Conservation (phyloP, 257 asterid species). For the Gentiana dahurica region DNA sequence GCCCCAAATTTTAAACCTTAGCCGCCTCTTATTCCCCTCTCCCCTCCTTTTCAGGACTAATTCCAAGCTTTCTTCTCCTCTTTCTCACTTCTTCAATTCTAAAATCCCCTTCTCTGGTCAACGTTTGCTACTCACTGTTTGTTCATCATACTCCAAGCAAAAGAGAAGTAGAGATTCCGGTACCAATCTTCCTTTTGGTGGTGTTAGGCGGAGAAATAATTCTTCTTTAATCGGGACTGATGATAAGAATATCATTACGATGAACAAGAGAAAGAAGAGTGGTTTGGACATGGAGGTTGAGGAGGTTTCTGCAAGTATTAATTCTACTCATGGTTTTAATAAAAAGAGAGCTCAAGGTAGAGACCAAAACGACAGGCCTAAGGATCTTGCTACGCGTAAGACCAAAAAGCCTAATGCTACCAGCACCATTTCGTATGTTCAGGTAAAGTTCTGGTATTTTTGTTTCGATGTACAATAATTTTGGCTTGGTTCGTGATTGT, state of each 20-base stretch:
- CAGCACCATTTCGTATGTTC: conserved; percentile 69
- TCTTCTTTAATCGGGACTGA: conserved; percentile 31
- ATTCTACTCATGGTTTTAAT: conserved; percentile 40
- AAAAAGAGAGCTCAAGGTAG: conserved; percentile 80
- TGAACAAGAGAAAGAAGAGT: conserved; percentile 15
- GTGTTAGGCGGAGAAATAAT: conserved; percentile 16
- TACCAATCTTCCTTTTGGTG: conserved; percentile 26
- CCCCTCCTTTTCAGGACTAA: neutral
- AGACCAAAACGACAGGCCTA: conserved; percentile 44
- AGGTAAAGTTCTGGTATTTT: conserved; percentile 26
- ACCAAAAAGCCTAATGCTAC: conserved; percentile 67
- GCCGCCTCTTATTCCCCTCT: conserved; percentile 37
- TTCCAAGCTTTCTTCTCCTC: conserved; percentile 20
- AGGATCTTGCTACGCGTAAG: conserved; percentile 58
- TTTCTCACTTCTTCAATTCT: conserved; percentile 13
- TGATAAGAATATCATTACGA: conserved; percentile 6
- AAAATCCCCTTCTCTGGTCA: conserved; percentile 10
- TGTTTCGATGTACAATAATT: no score
- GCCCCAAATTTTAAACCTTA: conserved; percentile 49
- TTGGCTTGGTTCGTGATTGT: neutral
- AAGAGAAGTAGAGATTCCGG: conserved; percentile 3
- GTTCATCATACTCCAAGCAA: conserved; percentile 36
- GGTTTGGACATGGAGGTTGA: conserved; percentile 53
- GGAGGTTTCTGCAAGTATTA: conserved; percentile 16
- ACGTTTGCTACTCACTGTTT: conserved; percentile 18